phyloP scores from a whole-genome alignment of 1,139 yeast genomes.

The Taphrina sp. region DNA sequence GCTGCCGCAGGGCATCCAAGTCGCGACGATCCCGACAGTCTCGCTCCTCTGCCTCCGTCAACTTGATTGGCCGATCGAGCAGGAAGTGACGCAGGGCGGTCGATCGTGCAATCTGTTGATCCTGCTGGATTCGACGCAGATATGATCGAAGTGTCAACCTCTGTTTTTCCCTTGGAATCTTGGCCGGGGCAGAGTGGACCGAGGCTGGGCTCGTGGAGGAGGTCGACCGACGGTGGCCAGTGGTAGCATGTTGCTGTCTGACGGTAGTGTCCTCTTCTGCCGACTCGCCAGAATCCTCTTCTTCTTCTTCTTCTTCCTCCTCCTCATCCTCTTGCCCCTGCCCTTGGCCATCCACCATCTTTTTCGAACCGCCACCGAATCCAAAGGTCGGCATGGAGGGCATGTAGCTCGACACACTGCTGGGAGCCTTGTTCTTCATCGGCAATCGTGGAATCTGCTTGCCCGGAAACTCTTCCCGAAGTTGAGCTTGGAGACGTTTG shows the following conservation, averaged over 20 bases:
- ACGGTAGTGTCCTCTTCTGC: slow-evolving; percentile 20
- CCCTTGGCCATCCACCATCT: too few species aligned
- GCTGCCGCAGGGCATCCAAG: slow-evolving; percentile 59
- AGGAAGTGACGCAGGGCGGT: slow-evolving; percentile 56
- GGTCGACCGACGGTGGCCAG: background rate
- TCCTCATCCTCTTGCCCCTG: too few species aligned
- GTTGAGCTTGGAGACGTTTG: slow-evolving; percentile 51
- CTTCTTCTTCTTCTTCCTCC: slow-evolving; percentile 2
- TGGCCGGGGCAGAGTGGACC: background rate
- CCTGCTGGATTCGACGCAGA: slow-evolving; percentile 53
- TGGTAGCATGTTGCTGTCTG: slow-evolving; percentile 22
- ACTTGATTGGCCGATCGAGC: slow-evolving; percentile 43
- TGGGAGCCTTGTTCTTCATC: slow-evolving; percentile 50
- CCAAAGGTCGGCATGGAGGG: slow-evolving; percentile 22
- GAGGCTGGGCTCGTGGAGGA: background rate
- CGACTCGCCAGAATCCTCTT: slow-evolving; percentile 26
- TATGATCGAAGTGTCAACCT: slow-evolving; percentile 76
- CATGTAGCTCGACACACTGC: slow-evolving; percentile 29
- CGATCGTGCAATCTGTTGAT: slow-evolving; percentile 58
- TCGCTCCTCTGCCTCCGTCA: slow-evolving; percentile 47
- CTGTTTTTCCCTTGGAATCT: slow-evolving; percentile 62
- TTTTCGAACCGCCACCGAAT: slow-evolving; percentile 8
- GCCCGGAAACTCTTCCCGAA: slow-evolving; percentile 66
- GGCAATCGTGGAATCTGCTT: slow-evolving; percentile 66
- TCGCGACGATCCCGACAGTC: slow-evolving; percentile 60